Evolutionary conservation across 164 flowering plant species (phyloP), one percentile per base, ranked within the genome.

Genomic region (Pachysandra terminalis): DNA sequence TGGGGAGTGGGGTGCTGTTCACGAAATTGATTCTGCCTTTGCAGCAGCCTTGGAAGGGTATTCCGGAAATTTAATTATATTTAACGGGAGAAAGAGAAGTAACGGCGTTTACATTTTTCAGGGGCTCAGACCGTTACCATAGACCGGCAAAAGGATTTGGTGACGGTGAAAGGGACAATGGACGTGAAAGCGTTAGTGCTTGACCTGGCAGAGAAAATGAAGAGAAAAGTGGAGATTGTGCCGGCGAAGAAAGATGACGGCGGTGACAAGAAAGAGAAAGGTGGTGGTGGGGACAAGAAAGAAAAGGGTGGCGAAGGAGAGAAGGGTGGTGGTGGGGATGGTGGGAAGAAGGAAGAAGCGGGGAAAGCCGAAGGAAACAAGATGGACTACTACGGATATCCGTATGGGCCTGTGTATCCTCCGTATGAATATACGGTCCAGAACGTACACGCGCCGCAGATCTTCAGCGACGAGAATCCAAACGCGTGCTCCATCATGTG

Each of bases 101-200:
- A 19, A 65, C 19, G 51, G 57, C n/a, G 52, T n/a, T n/a, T n/a
- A n/a, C n/a, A n/a, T n/a, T n/a, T 45, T 54, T 15, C 72, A 79
- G 82, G 82, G 1, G 73, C 67, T 16, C 52, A 69, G 21, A 65
- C 61, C 1, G 54, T 74, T 17, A 40, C 60, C 2, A 19, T 77
- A 1, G 82, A 81, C 51, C 41, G 2, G 51, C 60, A 69, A 51
- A 76, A 77, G 65, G 77, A 79, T 17, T 17, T 64, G 66, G 72
- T 77, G 67, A 74, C 68, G 5, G 81, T 81, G 61, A 81, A 23
- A 16, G 84, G 84, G 23, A 66, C 80, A 13, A 61, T 81, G 61
- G 84, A 81, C 48, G 69, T 67, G 71, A 72, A 76, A 70, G 72
- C 66, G 0, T 19, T 81, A n/a, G 75, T 64, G 0, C 77, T 68